phyloP scores from a whole-genome alignment of 2,329 filamentous ascomycete species.

The Tolypocladium album region DNA sequence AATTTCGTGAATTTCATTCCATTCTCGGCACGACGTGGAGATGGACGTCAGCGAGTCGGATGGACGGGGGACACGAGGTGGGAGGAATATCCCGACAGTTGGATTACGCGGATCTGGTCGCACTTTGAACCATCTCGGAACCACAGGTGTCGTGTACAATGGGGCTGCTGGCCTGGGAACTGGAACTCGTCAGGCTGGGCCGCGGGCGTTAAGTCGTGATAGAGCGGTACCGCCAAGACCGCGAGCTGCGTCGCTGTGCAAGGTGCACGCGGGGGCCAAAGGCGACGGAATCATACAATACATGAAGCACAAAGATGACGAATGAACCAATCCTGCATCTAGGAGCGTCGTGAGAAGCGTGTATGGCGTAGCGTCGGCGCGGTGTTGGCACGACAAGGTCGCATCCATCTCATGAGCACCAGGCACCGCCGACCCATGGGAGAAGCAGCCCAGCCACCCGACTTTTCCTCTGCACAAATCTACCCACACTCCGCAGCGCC shows the following conservation, averaged over 20 bases:
- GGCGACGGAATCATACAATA: not conserved
- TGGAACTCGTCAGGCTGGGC: not conserved
- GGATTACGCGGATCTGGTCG: not conserved
- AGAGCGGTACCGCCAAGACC: slow-evolving; percentile 12
- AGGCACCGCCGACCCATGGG: not conserved
- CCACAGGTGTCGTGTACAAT: not conserved
- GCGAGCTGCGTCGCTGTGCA: not conserved
- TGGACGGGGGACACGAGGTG: not conserved
- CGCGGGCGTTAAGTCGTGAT: slow-evolving; percentile 15
- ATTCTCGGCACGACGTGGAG: not conserved
- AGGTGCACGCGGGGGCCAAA: not conserved
- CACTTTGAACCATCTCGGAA: not conserved
- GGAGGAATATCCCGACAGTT: not conserved
- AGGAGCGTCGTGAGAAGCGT: not conserved
- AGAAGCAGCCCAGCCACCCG: slow-evolving; percentile 4
- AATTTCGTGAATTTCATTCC: not conserved
- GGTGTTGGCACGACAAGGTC: not conserved
- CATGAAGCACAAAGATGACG: not conserved
- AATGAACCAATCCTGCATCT: not conserved
- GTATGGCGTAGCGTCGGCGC: not conserved
- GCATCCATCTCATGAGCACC: slow-evolving; percentile 1
- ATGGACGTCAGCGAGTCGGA: not conserved
- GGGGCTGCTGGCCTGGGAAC: not conserved
- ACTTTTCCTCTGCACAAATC: not conserved
- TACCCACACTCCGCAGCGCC: not conserved